Evolutionary conservation across 176 grass and related monocot genomes (phyloP), one percentile per base, ranked within the genome.

Genomic region (Carex scoparia): DNA sequence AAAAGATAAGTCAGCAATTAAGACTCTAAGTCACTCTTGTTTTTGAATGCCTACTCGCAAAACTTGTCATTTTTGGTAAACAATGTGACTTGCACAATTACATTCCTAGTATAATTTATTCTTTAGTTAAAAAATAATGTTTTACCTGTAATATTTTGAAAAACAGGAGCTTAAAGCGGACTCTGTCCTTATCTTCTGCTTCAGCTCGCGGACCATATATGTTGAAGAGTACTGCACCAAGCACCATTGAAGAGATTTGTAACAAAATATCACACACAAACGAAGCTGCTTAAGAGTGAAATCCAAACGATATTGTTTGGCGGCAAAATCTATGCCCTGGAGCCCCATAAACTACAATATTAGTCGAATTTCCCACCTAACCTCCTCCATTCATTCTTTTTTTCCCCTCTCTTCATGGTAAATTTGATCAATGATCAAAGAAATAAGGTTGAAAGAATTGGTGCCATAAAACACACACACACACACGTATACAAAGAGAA

Each of bases 161-260:
- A 90, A 98, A 98, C n/a, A 99, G 63, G 37, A 92, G 84, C 81
- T 99, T 99, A 85, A 99, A 99, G 58, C 79, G 88, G 72, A 93
- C 15, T 65, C 93, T 84, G 58, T 94, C 93, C 84, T 89, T 69
- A 79, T 99, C 91, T 70, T 99, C 96, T 79, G 84, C 86, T 53
- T 88, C 37, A 76, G 94, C 91, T 92, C 93, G 84, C 49, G 96
- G 96, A 11, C 93, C 96, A 88, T 99, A 99, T 89, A 99, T 64
- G 86, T 99, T 99, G 79, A 95, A 95, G 86, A 99, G 89, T 82
- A 95, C 96, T 99, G 59, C 28, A 94, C 30, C 87, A 58, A 76
- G 23, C 49, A 33, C 10, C 78, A 68, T 18, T 38, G 55, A 13
- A 28, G 64, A 66, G 28, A 65, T 40, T 44, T 79, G 58, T 80